Evolutionary conservation across 2,329 filamentous ascomycete genomes (phyloP).

Genomic region (Paraphaeosphaeria minitans): DNA sequence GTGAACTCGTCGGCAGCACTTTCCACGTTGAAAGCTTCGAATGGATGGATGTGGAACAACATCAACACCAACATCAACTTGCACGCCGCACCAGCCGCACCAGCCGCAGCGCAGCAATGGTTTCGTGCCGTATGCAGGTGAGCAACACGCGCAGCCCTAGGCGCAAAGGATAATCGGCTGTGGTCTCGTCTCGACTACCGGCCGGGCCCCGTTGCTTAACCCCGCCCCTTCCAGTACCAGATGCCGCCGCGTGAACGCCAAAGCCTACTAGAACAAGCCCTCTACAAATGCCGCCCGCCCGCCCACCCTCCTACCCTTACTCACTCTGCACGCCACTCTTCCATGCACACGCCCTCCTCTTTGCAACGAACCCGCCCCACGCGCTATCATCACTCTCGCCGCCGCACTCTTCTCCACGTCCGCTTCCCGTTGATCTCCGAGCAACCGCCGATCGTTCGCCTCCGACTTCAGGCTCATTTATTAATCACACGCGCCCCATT

Average conservation of each 20-base stretch:
- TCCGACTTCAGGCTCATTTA: conserved; percentile 2
- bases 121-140: conserved; percentile 29
- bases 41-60: neutral
- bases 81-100: too few species aligned
- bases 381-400: neutral
- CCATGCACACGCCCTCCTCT: neutral
- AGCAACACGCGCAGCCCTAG: conserved; percentile 20
- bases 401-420: neutral
- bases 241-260: conserved; percentile 18
- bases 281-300: conserved; percentile 19
- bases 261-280: conserved; percentile 10
- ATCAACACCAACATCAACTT: too few species aligned
- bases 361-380: neutral
- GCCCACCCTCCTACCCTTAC: conserved; percentile 7
- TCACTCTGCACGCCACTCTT: neutral
- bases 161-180: conserved; percentile 2
- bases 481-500: neutral
- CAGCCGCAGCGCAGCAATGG: conserved; percentile 3
- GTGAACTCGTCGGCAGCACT: neutral
- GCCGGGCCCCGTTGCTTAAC: conserved; percentile 3
- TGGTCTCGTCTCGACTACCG: conserved; percentile 7
- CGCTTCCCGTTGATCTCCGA: conserved; percentile 1
- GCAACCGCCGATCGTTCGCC: conserved; percentile 4
- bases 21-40: neutral
- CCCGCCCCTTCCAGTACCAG: conserved; percentile 11